Base-by-base conservation (phyloP, 2,329 filamentous ascomycete species). In the Pyrenochaeta sp. region DNA sequence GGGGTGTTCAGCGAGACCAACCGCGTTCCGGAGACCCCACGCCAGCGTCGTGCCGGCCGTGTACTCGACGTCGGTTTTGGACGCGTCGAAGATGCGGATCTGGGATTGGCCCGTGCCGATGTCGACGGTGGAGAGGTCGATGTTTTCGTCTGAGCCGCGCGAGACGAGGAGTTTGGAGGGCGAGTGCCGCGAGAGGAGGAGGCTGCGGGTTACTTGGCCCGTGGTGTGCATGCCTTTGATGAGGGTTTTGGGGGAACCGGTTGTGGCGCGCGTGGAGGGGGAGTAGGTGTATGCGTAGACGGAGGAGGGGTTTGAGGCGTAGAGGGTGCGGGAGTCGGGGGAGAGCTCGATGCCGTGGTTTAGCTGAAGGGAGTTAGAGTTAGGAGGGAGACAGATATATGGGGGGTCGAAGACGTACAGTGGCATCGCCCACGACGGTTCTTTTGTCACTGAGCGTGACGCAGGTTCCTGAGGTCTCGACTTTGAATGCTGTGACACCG, bases 21-120 rank as follows among this genome's bases (percentile, higher is more conserved):
- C 85, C 3, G 84, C 82, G 63, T 89, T 89, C 35, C 85, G 78
- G 40, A 89, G 73, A 10, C 87, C 87, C 85, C 85, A 89, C 14
- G 84, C 80, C 57, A 61, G 68, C 53, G 71, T 64, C 6, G 70
- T 48, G 6, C 77, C 77, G 5, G 45, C 42, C 14, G 64, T 62
- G 18, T 60, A 54, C 32, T 72, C 67, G 14, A 37, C n/a, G 8
- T 28, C 32, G 4, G 15, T 24, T 27, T 51, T 48, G 28, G 59
- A 71, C 32, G 81, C 63, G 48, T 80, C 74, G 64, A 81, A 83
- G 31, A 80, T 79, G 46, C 82, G 83, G 56, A 90, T 78, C 60
- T 87, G 84, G 14, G 81, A 81, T 51, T 81, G 77, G 3, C 85
- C 86, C 0, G 76, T 78, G 7, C 61, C 63, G 24, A 80, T 60